Percentiles rank a stretch among this genome's conserved stretches.
These are phyloP conservation scores for Auriculariales sp. DNA, from an alignment of 768 basidiomycete genomes.

Conservation along the genomic window DNA sequence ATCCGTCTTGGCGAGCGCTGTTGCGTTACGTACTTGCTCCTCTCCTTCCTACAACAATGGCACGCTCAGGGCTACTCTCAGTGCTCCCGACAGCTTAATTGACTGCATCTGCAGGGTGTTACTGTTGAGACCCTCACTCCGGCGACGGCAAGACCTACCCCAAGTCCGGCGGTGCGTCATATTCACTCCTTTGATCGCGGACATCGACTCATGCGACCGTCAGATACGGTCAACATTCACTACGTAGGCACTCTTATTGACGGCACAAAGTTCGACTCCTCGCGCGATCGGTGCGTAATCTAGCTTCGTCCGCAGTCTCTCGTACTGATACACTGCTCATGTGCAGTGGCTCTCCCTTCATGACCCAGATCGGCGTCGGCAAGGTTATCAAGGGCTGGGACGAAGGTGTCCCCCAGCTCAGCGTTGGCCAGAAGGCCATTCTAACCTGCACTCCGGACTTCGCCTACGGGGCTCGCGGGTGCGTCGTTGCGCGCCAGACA, in stretches of 20 bases:
- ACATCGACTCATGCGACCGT: background rate
- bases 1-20: too few relatives aligned
- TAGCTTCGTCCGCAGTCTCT: constrained; percentile 2
- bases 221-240: constrained; percentile 63
- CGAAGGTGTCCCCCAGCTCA: constrained; percentile 75
- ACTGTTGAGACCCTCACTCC: constrained; percentile 38
- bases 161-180: constrained; percentile 49
- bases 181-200: constrained; percentile 8
- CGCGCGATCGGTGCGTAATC: constrained; percentile 47
- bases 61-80: too few relatives aligned
- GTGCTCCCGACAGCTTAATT: too few relatives aligned
- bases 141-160: constrained; percentile 59
- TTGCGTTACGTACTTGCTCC: too few relatives aligned
- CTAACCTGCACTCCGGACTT: constrained; percentile 62
- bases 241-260: constrained; percentile 60
- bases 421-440: constrained; percentile 57
- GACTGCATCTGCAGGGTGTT: constrained; percentile 54
- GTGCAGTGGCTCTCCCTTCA: constrained; percentile 30
- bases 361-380: constrained; percentile 59
- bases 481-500: too few relatives aligned
- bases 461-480: constrained; percentile 21
- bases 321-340: constrained; percentile 1
- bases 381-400: constrained; percentile 88
- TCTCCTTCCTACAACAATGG: too few relatives aligned
- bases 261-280: constrained; percentile 62